Conservation (phyloP, 257 asterid species). For the Rhazya stricta region DNA sequence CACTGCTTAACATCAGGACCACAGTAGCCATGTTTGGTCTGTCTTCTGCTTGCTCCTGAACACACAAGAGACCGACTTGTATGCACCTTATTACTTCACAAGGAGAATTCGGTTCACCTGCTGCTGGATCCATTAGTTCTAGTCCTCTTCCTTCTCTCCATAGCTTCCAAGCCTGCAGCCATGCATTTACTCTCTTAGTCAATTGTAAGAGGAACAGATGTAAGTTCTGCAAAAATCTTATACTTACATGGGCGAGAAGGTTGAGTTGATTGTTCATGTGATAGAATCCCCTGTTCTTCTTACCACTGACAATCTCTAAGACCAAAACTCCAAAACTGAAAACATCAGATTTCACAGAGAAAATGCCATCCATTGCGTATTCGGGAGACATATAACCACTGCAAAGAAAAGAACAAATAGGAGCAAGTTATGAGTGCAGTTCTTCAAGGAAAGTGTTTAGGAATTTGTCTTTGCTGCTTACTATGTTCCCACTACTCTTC, state of each 20-base stretch:
- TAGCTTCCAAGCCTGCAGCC: conserved; percentile 37
- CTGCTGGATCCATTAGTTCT: conserved; percentile 28
- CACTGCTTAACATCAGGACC: conserved; percentile 39
- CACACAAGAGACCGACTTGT: conserved; percentile 45
- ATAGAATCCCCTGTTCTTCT: conserved; percentile 39
- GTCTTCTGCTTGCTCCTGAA: conserved; percentile 45
- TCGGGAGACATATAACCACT: conserved; percentile 59
- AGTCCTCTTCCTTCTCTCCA: conserved; percentile 34
- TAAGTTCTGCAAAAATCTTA: not conserved
- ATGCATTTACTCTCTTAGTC: not conserved
- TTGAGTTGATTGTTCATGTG: conserved; percentile 27
- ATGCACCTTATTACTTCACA: conserved; percentile 35
- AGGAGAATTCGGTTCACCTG: conserved; percentile 11
- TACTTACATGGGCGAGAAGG: conserved; percentile 47
- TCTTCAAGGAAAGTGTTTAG: too few relatives aligned
- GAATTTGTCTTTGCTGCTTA: conserved; percentile 15
- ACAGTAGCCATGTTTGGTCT: conserved; percentile 42
- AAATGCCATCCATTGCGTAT: conserved; percentile 47
- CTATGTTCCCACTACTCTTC: conserved; percentile 46
- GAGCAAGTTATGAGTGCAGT: not conserved
- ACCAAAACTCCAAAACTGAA: conserved; percentile 50
- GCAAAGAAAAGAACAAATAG: not conserved
- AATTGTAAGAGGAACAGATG: not conserved
- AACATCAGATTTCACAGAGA: conserved; percentile 50
- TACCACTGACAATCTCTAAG: conserved; percentile 41